Conservation (phyloP, 1,139 yeast genomes). For the Saccharomyces hybrid region DNA sequence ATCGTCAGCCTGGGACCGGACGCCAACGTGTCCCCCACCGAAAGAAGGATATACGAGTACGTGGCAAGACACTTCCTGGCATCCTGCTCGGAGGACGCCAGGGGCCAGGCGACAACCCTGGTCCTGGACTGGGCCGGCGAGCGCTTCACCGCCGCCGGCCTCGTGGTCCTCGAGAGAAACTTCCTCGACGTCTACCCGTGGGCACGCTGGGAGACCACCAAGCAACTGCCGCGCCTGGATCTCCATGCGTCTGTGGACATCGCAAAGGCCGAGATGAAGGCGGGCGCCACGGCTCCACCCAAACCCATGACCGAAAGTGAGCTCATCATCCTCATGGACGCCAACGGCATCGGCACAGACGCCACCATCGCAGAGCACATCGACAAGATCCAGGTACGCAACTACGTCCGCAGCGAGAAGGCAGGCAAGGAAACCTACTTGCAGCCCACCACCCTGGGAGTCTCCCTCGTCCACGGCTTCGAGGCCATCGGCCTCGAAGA, state of each 20-base stretch:
- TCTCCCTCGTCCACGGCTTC: slow-evolving; percentile 84
- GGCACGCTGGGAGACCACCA: slow-evolving; percentile 67
- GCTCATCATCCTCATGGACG: slow-evolving; percentile 88
- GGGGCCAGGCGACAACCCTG: slow-evolving; percentile 60
- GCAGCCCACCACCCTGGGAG: slow-evolving; percentile 77
- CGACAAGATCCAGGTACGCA: slow-evolving; percentile 61
- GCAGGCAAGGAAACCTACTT: slow-evolving; percentile 40
- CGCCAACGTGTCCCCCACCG: slow-evolving; percentile 36
- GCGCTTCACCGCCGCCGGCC: slow-evolving; percentile 59
- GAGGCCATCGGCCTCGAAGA: slow-evolving; percentile 66
- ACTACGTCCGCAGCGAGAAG: slow-evolving; percentile 51
- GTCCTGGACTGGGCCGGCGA: slow-evolving; percentile 74
- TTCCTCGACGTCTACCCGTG: slow-evolving; percentile 76
- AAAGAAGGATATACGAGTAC: slow-evolving; percentile 75
- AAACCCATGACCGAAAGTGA: slow-evolving; percentile 84
- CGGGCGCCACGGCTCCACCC: slow-evolving; percentile 79
- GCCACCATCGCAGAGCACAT: slow-evolving; percentile 99
- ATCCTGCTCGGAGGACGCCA: slow-evolving; percentile 86
- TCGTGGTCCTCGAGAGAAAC: slow-evolving; percentile 63
- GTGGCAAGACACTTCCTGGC: slow-evolving; percentile 84
- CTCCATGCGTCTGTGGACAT: slow-evolving; percentile 52
- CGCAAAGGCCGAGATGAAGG: slow-evolving; percentile 49
- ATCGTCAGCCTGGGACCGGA: slow-evolving; percentile 38
- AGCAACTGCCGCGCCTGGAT: slow-evolving; percentile 56
- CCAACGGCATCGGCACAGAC: slow-evolving; percentile 96